Base-by-base conservation (phyloP, 306 rosid genomes). In the Styphnolobium japonicum region DNA sequence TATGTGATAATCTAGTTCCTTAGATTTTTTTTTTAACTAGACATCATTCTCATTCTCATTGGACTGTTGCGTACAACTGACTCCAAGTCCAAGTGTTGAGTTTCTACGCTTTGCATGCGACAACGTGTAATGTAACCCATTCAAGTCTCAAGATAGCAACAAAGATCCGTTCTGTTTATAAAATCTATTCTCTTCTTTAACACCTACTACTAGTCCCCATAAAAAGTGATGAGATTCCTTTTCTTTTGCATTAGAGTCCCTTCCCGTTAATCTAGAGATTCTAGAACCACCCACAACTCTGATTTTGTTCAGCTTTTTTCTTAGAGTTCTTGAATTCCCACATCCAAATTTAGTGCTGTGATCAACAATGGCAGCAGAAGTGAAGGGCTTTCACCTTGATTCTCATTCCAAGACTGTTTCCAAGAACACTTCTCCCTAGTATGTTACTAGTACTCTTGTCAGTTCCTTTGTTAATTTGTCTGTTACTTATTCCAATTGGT, bases 341-440 rank as follows among this genome's bases (percentile, higher is more conserved):
- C 58, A 11, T 69, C 19, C 7, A 42, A 36, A 34, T 37, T 37
- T 14, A 19, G 48, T 31, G 15, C 6, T 8, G 23, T 46, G 62
- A 18, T 46, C 46, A 14, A 62, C 46, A 5, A 80, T 73, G 84
- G 75, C 74, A 10, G 49, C 67, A 29, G 39, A 72, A 63, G 29
- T 18, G 37, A 21, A 19, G 39, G 52, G 6, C 65, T 61, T 65
- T 66, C 45, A 61, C 60, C 46, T 10, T 7, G 46, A 51, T 29
- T 73, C 60, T 73, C 61, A 23, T 36, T 73, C 61, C 75, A 78
- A 67, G 56, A 36, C 37, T 43, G 7, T 46, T 31, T 55, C 42
- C 82, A 81, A 81, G 63, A 66, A 57, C 34, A 11, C 75, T 69
- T 19, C 76, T 42, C 42, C 21, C 1, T 11, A 5, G 84, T 81